phyloP scores from a whole-genome alignment of 805 yeast species.

The Pichia kluyveri region DNA sequence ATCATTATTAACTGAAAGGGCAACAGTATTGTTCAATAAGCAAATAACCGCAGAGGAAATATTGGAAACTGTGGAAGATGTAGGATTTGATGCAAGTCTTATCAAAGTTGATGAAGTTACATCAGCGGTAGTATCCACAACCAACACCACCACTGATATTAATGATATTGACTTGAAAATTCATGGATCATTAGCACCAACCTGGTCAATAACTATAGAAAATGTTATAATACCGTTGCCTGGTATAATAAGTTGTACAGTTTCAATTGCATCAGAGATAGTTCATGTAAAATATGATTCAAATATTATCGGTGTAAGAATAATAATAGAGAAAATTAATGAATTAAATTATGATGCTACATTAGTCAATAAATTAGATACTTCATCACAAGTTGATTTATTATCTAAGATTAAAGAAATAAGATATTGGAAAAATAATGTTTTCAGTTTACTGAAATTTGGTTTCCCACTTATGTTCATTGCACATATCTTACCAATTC shows the following conservation, averaged over 20 bases:
- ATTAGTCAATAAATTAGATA: constrained; percentile 41
- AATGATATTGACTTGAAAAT: constrained; percentile 28
- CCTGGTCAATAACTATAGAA: constrained; percentile 44
- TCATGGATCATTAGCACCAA: constrained; percentile 55
- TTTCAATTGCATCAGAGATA: constrained; percentile 45
- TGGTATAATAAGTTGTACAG: constrained; percentile 43
- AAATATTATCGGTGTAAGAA: constrained; percentile 50
- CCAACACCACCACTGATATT: constrained; percentile 2
- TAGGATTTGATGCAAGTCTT: constrained; percentile 41
- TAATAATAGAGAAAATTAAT: constrained; percentile 43
- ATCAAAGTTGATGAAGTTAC: constrained; percentile 26
- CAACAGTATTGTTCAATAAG: constrained; percentile 41
- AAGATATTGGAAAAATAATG: constrained; percentile 54
- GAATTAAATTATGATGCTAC: constrained; percentile 46
- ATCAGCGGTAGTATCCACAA: not conserved
- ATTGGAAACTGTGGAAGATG: constrained; percentile 38
- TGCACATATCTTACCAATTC: constrained; percentile 39
- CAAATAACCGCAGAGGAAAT: constrained; percentile 18
- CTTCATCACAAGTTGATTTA: constrained; percentile 57
- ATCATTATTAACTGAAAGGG: constrained; percentile 66
- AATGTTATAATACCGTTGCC: constrained; percentile 31
- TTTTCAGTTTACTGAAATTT: constrained; percentile 40
- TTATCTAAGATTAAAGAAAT: constrained; percentile 67
- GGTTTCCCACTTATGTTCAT: constrained; percentile 57
- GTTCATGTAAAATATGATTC: constrained; percentile 48